phyloP scores from a whole-genome alignment of 2,329 filamentous ascomycete species.

The Beauveria australis region DNA sequence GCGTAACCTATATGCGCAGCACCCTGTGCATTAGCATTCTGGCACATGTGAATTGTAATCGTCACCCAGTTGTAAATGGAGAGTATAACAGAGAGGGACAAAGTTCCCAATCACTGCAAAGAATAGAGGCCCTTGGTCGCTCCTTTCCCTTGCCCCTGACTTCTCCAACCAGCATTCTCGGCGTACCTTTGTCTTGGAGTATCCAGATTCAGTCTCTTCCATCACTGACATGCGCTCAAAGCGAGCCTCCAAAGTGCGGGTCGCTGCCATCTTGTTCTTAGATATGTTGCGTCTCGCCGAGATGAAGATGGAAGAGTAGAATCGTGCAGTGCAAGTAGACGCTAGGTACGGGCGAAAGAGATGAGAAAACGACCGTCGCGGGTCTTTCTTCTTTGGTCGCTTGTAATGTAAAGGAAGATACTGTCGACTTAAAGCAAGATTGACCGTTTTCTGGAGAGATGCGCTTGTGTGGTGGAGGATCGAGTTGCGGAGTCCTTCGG shows the following conservation, averaged over 20 bases:
- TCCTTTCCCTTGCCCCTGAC: background rate
- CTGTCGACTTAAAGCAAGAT: background rate
- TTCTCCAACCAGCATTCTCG: background rate
- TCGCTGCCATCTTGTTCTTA: constrained; percentile 37
- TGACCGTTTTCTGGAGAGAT: background rate
- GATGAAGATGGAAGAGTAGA: background rate
- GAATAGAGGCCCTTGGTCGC: background rate
- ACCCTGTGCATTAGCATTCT: background rate
- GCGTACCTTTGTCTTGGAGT: constrained; percentile 70
- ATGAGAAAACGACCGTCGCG: background rate
- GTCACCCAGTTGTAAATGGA: background rate
- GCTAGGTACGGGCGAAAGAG: background rate
- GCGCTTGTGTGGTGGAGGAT: constrained; percentile 2
- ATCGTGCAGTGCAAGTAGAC: background rate
- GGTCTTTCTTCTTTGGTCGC: background rate
- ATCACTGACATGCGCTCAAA: constrained; percentile 86
- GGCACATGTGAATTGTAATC: background rate
- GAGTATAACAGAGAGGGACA: background rate
- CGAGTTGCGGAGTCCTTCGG: background rate
- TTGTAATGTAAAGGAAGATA: background rate
- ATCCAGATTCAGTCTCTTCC: constrained; percentile 70
- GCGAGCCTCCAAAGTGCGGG: constrained; percentile 71
- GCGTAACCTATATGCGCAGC: constrained; percentile 15
- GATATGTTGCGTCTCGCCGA: background rate
- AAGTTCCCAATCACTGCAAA: background rate